phyloP scores from a whole-genome alignment of 257 asterid species.

The Solanum dulcamara region DNA sequence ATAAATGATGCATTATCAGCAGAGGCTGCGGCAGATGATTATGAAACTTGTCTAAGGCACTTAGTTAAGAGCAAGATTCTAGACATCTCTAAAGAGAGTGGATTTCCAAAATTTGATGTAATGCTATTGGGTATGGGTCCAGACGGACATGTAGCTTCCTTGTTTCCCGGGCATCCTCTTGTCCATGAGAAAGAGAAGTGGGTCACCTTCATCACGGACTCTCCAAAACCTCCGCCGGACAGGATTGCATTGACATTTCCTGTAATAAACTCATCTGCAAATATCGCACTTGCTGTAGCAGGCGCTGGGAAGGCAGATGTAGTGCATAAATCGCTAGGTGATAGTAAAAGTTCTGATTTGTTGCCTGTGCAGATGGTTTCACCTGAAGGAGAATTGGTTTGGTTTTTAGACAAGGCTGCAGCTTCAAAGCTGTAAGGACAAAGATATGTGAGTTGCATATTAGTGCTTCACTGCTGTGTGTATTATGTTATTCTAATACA shows the following conservation, averaged over 20 bases:
- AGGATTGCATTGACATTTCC: conserved; percentile 91
- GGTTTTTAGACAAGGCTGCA: conserved; percentile 89
- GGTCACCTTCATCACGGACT: conserved; percentile 75
- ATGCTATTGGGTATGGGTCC: conserved; percentile 97
- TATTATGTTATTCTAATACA: neutral
- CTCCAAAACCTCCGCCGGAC: conserved; percentile 91
- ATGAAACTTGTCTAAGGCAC: conserved; percentile 70
- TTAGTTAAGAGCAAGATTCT: conserved; percentile 41
- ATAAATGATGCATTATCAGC: conserved; percentile 79
- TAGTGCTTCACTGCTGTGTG: neutral
- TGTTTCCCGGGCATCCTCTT: conserved; percentile 81
- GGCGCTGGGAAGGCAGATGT: conserved; percentile 71
- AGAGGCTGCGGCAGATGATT: conserved; percentile 91
- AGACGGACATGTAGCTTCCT: conserved; percentile 88
- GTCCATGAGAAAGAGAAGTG: conserved; percentile 62
- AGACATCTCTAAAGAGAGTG: conserved; percentile 31
- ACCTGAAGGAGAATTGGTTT: conserved; percentile 65
- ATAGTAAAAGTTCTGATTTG: conserved; percentile 32
- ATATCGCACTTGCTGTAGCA: conserved; percentile 65
- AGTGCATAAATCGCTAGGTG: conserved; percentile 39
- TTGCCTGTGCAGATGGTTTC: conserved; percentile 73
- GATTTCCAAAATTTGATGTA: conserved; percentile 84
- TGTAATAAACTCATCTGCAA: conserved; percentile 66
- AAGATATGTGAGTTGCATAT: neutral
- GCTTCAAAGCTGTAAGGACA: conserved; percentile 85